These are phyloP conservation scores for Leucocoprinus leucothites DNA, from an alignment of 768 basidiomycete species.

Conservation along the genomic window DNA sequence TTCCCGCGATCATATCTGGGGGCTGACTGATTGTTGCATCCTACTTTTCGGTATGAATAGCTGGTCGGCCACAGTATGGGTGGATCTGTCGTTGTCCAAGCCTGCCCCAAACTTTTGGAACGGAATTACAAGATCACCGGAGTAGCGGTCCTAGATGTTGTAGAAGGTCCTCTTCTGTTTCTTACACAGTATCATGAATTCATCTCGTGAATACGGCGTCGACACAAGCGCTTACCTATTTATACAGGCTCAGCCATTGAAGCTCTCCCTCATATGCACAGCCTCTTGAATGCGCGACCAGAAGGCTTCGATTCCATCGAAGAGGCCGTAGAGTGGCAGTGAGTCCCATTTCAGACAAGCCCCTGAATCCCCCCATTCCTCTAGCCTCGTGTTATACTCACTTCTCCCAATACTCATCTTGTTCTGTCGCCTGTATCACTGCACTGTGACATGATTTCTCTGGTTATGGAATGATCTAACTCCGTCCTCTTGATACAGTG, in stretches of 20 bases:
- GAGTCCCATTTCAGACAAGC: constrained; percentile 28
- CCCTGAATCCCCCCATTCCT: not conserved
- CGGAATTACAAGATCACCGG: constrained; percentile 71
- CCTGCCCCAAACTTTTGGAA: constrained; percentile 64
- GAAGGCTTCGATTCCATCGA: constrained; percentile 81
- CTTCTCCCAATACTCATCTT: not conserved
- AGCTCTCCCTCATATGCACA: constrained; percentile 90
- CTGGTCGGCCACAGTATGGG: constrained; percentile 97
- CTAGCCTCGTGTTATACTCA: not conserved
- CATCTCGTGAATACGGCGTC: not conserved
- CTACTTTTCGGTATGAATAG: constrained; percentile 30
- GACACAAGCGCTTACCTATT: not conserved
- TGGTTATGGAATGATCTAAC: not conserved
- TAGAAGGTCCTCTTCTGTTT: constrained; percentile 58
- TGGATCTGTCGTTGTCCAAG: constrained; percentile 79
- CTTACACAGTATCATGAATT: not conserved
- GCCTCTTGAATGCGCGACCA: constrained; percentile 80
- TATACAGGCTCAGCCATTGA: constrained; percentile 84
- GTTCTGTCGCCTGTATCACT: not conserved
- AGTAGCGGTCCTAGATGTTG: constrained; percentile 82
- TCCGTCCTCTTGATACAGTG: constrained; percentile 35
- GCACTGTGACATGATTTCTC: not conserved
- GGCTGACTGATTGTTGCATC: not conserved
- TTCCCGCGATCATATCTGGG: not conserved
- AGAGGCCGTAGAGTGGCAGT: constrained; percentile 97